Base-by-base conservation (phyloP, 495 filamentous ascomycete genomes). In the Annulohypoxylon moriforme region DNA sequence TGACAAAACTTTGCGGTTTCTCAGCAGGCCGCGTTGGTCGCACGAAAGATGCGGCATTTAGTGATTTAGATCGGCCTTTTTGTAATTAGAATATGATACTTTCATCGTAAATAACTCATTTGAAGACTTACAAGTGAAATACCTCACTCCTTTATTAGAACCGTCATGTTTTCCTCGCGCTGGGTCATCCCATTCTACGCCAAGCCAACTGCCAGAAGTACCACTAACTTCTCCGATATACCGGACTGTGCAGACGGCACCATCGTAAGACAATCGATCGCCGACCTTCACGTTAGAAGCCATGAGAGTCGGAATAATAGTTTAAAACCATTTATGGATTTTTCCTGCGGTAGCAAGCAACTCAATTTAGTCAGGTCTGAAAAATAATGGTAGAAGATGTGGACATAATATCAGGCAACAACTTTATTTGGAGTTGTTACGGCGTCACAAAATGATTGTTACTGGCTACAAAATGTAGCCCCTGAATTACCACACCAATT, bases 101-200 rank as follows among this genome's bases (percentile, higher is more conserved):
- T 38, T 47, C 0, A 38, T 31, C 46, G 25, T 29, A 34, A 29
- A 55, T 22, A 10, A 1, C 27, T 66, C 63, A 53, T 8, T 29
- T 11, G 31, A 53, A 18, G 7, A 74, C 80, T 64, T 84, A 97
- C 95, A 97, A 71, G 85, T 84, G 73, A 98, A 98, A 77, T 98
- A 98, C 62, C 85, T 88, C 69, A 87, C 82, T 53, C 92, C 94
- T 24, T 88, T 88, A 81, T 95, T 88, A 62, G 90, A 88, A 9
- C 96, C 96, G 66, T 93, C 87, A 81, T 99, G 94, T 82, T 97
- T 98, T 31, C 96, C 96, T 74, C 93, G 84, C 42, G 81, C 83
- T 60, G 88, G 83, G 74, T 97, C 91, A 80, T 98, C 96, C 96
- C 96, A 99, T 84, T 99, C 96, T 18, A 98, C 93, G 25, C 96